These are phyloP conservation scores for Aspergillus hancockii DNA, from an alignment of 495 filamentous ascomycete genomes.

Conservation along the genomic window DNA sequence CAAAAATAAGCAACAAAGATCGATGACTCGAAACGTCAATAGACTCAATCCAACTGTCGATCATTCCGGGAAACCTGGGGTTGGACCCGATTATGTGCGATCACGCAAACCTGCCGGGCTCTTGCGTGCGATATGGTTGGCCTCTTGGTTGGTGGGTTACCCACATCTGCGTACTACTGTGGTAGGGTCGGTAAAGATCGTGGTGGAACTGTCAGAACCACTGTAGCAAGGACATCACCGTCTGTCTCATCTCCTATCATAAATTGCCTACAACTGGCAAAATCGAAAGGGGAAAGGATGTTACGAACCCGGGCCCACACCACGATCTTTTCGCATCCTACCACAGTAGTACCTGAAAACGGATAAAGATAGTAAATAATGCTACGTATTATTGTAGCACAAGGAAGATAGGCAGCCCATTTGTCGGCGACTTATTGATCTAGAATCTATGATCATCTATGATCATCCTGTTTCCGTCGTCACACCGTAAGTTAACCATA, in stretches of 20 bases:
- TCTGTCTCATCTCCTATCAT: too few relatives aligned
- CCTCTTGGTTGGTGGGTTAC: not conserved
- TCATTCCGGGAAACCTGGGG: conserved; percentile 18
- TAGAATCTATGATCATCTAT: not conserved
- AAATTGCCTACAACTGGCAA: too few relatives aligned
- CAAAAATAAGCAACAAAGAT: not conserved
- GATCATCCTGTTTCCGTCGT: not conserved
- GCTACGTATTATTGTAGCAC: too few relatives aligned
- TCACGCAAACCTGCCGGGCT: conserved; percentile 37
- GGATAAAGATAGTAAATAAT: too few relatives aligned
- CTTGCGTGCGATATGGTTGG: conserved; percentile 14
- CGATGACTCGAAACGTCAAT: not conserved
- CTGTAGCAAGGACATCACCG: too few relatives aligned
- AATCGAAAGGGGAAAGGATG: too few relatives aligned
- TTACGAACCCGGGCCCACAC: too few relatives aligned
- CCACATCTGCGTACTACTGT: not conserved
- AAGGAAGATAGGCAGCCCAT: not conserved
- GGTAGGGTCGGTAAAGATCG: too few relatives aligned
- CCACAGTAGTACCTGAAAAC: too few relatives aligned
- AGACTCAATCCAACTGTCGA: conserved; percentile 3
- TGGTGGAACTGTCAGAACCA: too few relatives aligned
- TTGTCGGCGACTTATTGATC: not conserved
- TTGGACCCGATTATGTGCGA: conserved; percentile 29
- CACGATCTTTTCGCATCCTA: too few relatives aligned
- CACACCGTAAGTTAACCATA: not conserved